A percentile compares a stretch with the other conserved stretches of the same genome.
Conservation (phyloP, 148 eudicot genomes). For the Camellia japonica region DNA sequence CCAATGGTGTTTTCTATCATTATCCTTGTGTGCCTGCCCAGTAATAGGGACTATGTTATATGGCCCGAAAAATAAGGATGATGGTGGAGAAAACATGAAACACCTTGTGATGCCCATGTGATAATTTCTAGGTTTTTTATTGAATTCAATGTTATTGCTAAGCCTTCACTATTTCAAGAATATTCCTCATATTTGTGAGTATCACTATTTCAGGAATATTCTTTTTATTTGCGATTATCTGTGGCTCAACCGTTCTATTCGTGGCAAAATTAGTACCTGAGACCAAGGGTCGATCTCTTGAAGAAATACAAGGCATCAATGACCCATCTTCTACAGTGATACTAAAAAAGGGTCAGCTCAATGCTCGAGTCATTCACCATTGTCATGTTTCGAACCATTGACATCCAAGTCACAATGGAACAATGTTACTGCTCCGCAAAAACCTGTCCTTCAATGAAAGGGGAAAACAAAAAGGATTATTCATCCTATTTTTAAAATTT, state of each 20-base stretch:
- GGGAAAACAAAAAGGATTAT: background rate
- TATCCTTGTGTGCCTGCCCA: too few species aligned
- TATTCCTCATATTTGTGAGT: slow-evolving; percentile 15
- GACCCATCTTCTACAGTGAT: background rate
- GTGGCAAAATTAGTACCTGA: slow-evolving; percentile 44
- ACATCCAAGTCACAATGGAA: background rate
- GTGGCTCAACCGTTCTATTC: slow-evolving; percentile 28
- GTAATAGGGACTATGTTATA: too few species aligned
- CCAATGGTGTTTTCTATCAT: too few species aligned
- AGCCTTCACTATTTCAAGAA: slow-evolving; percentile 6
- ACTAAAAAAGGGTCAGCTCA: too few species aligned
- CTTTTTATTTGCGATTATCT: slow-evolving; percentile 23
- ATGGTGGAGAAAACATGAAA: too few species aligned
- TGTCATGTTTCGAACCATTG: background rate
- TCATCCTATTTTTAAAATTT: background rate
- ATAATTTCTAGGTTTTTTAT: too few species aligned
- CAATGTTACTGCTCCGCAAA: background rate
- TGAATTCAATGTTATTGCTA: too few species aligned
- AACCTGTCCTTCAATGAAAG: background rate
- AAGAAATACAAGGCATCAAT: slow-evolving; percentile 54
- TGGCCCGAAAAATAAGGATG: too few species aligned
- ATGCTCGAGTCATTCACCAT: too few species aligned
- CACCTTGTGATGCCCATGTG: too few species aligned
- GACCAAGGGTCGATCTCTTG: slow-evolving; percentile 51
- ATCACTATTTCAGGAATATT: slow-evolving; percentile 24